Conservation (phyloP, 2,329 filamentous ascomycete species). For the Phialemoniopsis sp. region DNA sequence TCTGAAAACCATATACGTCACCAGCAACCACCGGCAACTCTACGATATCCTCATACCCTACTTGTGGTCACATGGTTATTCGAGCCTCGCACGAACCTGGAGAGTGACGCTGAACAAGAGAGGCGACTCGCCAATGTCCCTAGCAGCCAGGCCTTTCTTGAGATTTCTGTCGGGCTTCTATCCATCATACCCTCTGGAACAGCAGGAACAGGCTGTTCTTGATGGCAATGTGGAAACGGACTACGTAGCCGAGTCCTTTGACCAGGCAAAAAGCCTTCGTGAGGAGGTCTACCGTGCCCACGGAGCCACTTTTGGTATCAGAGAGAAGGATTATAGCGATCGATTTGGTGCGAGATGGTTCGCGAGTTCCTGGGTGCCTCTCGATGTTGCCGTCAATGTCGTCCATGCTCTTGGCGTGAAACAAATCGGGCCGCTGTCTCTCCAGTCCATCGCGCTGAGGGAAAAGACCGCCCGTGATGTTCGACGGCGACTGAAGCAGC, state of each 20-base stretch:
- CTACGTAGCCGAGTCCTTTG: conserved; percentile 14
- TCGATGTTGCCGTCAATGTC: conserved; percentile 68
- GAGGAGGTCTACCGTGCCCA: conserved; percentile 21
- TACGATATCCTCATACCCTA: conserved; percentile 50
- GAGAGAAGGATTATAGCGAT: conserved; percentile 56
- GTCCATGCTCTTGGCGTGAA: conserved; percentile 68
- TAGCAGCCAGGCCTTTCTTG: conserved; percentile 41
- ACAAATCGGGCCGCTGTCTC: conserved; percentile 67
- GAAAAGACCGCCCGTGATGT: conserved; percentile 53
- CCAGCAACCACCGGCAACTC: conserved; percentile 33
- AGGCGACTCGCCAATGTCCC: conserved; percentile 34
- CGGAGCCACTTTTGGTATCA: conserved; percentile 31
- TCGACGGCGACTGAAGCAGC: conserved; percentile 51
- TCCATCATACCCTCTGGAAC: conserved; percentile 26
- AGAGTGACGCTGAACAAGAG: conserved; percentile 33
- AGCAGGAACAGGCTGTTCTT: conserved; percentile 26
- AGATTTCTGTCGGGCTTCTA: conserved; percentile 42
- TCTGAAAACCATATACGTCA: conserved; percentile 40
- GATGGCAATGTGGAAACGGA: conserved; percentile 4
- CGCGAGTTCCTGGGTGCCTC: conserved; percentile 65
- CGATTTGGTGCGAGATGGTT: conserved; percentile 75
- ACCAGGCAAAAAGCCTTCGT: conserved; percentile 21
- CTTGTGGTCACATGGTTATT: conserved; percentile 42
- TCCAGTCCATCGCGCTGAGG: conserved; percentile 73
- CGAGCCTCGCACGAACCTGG: conserved; percentile 41